A percentile compares a stretch with the other conserved stretches of the same genome.
phyloP scores from a whole-genome alignment of 202 grass and related monocot genomes.

The Setaria viridis region DNA sequence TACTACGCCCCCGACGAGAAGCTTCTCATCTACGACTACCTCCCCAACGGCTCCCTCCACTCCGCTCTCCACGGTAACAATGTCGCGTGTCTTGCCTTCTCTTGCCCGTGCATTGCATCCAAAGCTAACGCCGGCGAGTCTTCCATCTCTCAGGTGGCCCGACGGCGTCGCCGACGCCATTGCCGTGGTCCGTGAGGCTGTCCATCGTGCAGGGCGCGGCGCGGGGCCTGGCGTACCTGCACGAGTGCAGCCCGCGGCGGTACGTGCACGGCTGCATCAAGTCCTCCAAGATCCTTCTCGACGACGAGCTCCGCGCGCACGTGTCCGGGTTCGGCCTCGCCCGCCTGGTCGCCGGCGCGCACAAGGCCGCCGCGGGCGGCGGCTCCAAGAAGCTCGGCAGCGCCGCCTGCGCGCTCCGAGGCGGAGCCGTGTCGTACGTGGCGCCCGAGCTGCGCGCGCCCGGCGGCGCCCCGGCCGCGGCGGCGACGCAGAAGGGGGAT shows the following conservation, averaged over 20 bases:
- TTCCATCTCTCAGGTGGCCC: conserved; percentile 63
- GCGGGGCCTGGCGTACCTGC: conserved; percentile 71
- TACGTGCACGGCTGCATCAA: conserved; percentile 89
- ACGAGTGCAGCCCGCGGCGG: conserved; percentile 92
- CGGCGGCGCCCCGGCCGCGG: conserved; percentile 19
- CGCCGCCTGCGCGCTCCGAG: conserved; percentile 49
- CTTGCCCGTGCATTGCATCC: no score
- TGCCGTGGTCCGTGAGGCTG: conserved; percentile 72
- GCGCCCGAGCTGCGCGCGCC: conserved; percentile 69
- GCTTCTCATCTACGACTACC: conserved; percentile 95
- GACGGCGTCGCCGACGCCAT: conserved; percentile 56
- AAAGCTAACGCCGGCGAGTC: neutral
- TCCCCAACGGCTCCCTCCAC: conserved; percentile 87
- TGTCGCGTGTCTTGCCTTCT: no score
- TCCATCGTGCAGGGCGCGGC: conserved; percentile 81
- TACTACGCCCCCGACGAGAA: conserved; percentile 96
- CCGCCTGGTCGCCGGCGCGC: conserved; percentile 67
- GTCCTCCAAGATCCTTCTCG: conserved; percentile 90
- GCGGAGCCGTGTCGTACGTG: conserved; percentile 60
- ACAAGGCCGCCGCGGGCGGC: conserved; percentile 50
- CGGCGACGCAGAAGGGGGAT: conserved; percentile 79
- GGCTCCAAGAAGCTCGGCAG: conserved; percentile 62
- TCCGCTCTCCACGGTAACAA: conserved; percentile 80
- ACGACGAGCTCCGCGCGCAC: conserved; percentile 77
- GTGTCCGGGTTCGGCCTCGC: conserved; percentile 88